These are phyloP conservation scores for Penicillium goetzii DNA, from an alignment of 495 filamentous ascomycete species.

Conservation along the genomic window DNA sequence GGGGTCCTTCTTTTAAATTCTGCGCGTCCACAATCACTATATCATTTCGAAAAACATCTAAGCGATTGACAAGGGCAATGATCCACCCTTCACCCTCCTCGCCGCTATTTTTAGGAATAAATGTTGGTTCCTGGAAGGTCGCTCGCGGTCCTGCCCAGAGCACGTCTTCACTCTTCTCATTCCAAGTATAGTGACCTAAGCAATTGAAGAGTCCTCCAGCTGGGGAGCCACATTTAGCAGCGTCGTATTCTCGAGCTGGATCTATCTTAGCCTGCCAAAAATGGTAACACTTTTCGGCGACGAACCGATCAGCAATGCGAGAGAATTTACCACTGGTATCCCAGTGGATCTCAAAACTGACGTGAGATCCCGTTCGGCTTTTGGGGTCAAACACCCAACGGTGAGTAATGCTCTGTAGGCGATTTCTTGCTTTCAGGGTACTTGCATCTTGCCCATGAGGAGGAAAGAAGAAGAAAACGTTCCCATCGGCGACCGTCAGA, in stretches of 20 bases:
- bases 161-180: slow-evolving; percentile 24
- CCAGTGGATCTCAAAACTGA: slow-evolving; percentile 32
- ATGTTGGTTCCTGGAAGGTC: slow-evolving; percentile 23
- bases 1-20: slow-evolving; percentile 41
- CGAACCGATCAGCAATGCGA: slow-evolving; percentile 59
- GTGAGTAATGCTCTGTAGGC: slow-evolving; percentile 34
- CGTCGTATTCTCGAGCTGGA: slow-evolving; percentile 48
- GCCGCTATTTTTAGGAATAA: slow-evolving; percentile 13
- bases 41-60: slow-evolving; percentile 54
- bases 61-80: slow-evolving; percentile 55
- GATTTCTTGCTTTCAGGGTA: slow-evolving; percentile 24
- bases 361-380: slow-evolving; percentile 17
- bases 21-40: slow-evolving; percentile 55
- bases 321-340: slow-evolving; percentile 59
- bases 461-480: slow-evolving; percentile 61
- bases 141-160: slow-evolving; percentile 41
- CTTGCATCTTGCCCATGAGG: slow-evolving; percentile 30
- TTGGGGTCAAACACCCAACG: slow-evolving; percentile 15
- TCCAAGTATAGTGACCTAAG: slow-evolving; percentile 50
- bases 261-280: slow-evolving; percentile 59
- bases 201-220: slow-evolving; percentile 37
- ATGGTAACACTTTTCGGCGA: slow-evolving; percentile 56
- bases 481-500: slow-evolving; percentile 57
- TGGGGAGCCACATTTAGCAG: slow-evolving; percentile 23
- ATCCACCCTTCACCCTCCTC: slow-evolving; percentile 52